Percentiles rank a stretch among this genome's conserved stretches.
Evolutionary conservation across 2,329 filamentous ascomycete genomes (phyloP).

Genomic region (Berkeleyomyces basicola): DNA sequence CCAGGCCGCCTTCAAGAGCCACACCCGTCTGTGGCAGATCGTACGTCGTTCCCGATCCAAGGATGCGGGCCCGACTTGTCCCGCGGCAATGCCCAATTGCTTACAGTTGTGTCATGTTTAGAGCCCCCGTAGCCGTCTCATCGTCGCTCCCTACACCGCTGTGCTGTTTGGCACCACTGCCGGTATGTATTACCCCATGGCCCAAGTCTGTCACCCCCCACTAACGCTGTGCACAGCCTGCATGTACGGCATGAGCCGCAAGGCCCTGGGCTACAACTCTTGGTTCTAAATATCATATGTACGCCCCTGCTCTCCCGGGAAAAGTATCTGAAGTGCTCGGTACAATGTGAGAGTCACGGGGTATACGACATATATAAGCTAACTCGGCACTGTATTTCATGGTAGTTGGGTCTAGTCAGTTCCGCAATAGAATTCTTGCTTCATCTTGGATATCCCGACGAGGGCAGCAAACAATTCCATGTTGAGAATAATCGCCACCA

Average conservation of each 20-base stretch:
- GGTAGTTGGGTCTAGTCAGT: not conserved
- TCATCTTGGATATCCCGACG: not conserved
- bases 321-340: not conserved
- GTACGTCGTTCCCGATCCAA: conserved; percentile 34
- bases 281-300: conserved; percentile 42
- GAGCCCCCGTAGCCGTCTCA: conserved; percentile 45
- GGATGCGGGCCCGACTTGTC: not conserved
- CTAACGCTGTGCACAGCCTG: conserved; percentile 25
- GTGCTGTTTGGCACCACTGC: conserved; percentile 45
- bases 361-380: not conserved
- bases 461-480: no score
- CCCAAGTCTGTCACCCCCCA: not conserved
- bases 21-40: conserved; percentile 61
- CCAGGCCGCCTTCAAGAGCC: conserved; percentile 53
- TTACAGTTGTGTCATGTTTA: conserved; percentile 20
- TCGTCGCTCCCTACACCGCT: conserved; percentile 53
- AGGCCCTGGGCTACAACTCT: conserved; percentile 63
- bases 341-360: not conserved
- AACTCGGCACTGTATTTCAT: not conserved
- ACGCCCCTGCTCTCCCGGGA: not conserved
- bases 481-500: not conserved
- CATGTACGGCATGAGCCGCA: conserved; percentile 59
- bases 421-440: not conserved
- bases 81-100: conserved; percentile 11
- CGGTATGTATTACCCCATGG: conserved; percentile 31